Conservation (phyloP, 129 eudicot species). For the Tagetes erecta region DNA sequence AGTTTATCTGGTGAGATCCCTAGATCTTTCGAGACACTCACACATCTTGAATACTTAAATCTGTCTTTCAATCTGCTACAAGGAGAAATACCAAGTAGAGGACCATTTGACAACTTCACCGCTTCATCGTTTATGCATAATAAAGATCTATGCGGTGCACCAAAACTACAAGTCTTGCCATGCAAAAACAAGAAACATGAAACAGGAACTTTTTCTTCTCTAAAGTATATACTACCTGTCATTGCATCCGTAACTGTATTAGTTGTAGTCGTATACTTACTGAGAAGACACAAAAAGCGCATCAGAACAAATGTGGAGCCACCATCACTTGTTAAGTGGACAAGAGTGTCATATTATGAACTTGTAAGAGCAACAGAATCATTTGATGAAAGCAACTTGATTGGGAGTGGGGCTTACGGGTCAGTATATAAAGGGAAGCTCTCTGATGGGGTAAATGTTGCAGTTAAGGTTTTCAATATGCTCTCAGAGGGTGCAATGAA, state of each 20-base stretch:
- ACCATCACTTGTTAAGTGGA: neutral
- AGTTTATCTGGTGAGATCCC: constrained; percentile 33
- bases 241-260: constrained; percentile 1
- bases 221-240: constrained; percentile 29
- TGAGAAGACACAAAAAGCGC: neutral
- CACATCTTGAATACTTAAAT: constrained; percentile 26
- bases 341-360: constrained; percentile 42
- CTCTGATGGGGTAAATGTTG: too few species aligned
- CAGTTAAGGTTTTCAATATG: too few species aligned
- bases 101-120: constrained; percentile 29
- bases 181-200: neutral
- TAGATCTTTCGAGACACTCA: constrained; percentile 25
- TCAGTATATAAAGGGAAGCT: too few species aligned
- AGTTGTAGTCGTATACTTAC: neutral
- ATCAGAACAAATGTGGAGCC: neutral
- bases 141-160: constrained; percentile 31
- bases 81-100: constrained; percentile 39
- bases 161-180: constrained; percentile 20
- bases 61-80: constrained; percentile 31
- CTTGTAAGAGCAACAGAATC: constrained; percentile 39
- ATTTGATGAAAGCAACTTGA: constrained; percentile 36
- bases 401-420: constrained; percentile 33
- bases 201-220: neutral
- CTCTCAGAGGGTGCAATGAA: too few species aligned
- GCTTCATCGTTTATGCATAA: constrained; percentile 32